A percentile compares a stretch with the other conserved stretches of the same genome.
Conservation (phyloP, 345 rosid genomes). For the Citrus medica region DNA sequence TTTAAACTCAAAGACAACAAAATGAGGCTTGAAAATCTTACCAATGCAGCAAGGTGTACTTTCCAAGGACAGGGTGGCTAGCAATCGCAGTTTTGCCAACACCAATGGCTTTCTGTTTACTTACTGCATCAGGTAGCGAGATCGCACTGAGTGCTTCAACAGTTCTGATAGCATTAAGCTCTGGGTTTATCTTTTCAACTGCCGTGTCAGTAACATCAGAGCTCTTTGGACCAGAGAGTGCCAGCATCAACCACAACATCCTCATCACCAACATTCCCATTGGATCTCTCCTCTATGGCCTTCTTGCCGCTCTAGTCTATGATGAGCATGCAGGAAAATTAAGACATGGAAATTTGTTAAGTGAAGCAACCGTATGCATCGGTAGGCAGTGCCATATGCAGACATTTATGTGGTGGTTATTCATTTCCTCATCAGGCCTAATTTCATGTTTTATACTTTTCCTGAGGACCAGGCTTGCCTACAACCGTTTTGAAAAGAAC, state of each 20-base stretch:
- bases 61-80: slow-evolving; percentile 84
- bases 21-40: slow-evolving; percentile 12
- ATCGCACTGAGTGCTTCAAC: slow-evolving; percentile 42
- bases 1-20: background rate
- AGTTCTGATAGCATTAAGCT: slow-evolving; percentile 65
- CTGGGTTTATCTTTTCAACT: slow-evolving; percentile 71
- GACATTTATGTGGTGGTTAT: slow-evolving; percentile 55
- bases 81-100: slow-evolving; percentile 64
- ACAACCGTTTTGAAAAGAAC: slow-evolving; percentile 38
- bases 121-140: slow-evolving; percentile 43
- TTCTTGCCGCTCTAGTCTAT: slow-evolving; percentile 68
- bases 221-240: slow-evolving; percentile 75
- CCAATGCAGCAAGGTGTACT: slow-evolving; percentile 64
- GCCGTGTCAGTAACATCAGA: slow-evolving; percentile 86
- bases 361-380: slow-evolving; percentile 45
- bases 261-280: slow-evolving; percentile 87
- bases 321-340: slow-evolving; percentile 47
- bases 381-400: slow-evolving; percentile 51
- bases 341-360: slow-evolving; percentile 9
- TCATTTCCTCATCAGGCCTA: slow-evolving; percentile 45
- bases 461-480: slow-evolving; percentile 51
- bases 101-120: slow-evolving; percentile 62
- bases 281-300: slow-evolving; percentile 77
- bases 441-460: slow-evolving; percentile 42
- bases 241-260: slow-evolving; percentile 83